Conservation (phyloP, 768 basidiomycete genomes). For the Phlebiopsis flavidoalba region DNA sequence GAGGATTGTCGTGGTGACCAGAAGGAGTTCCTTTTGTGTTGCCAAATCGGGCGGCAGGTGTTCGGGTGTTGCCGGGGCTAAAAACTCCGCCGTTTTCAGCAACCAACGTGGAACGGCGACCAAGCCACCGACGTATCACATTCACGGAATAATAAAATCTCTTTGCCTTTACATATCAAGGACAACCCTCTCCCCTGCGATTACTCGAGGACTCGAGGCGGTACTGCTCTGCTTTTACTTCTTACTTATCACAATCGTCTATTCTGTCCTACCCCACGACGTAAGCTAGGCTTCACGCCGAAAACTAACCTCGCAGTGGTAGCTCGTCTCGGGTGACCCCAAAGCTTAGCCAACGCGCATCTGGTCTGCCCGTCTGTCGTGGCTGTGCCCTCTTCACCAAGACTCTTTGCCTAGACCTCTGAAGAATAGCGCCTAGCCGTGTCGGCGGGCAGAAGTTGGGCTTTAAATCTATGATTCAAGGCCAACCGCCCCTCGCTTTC, state of each 20-base stretch:
- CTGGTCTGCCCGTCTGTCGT: neutral
- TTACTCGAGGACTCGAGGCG: neutral
- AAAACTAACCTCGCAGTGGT: neutral
- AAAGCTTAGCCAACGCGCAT: neutral
- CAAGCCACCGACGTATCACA: neutral
- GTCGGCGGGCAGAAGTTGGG: too few relatives aligned
- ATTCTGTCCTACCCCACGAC: neutral
- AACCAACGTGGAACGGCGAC: neutral
- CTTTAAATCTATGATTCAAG: too few relatives aligned
- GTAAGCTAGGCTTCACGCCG: neutral
- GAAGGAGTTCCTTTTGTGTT: neutral
- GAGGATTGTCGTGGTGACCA: neutral
- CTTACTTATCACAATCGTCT: neutral
- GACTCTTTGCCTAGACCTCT: too few relatives aligned
- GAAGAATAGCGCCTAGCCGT: too few relatives aligned
- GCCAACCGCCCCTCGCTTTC: too few relatives aligned
- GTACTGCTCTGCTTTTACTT: neutral
- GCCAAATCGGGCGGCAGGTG: neutral
- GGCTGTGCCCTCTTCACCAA: too few relatives aligned
- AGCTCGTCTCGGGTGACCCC: neutral
- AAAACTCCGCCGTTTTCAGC: neutral
- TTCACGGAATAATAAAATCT: neutral
- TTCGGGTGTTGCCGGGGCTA: neutral
- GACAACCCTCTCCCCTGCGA: neutral
- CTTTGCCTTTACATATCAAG: too few relatives aligned